These are phyloP conservation scores for Boletales sp. DNA, from an alignment of 768 basidiomycete genomes.

Conservation along the genomic window DNA sequence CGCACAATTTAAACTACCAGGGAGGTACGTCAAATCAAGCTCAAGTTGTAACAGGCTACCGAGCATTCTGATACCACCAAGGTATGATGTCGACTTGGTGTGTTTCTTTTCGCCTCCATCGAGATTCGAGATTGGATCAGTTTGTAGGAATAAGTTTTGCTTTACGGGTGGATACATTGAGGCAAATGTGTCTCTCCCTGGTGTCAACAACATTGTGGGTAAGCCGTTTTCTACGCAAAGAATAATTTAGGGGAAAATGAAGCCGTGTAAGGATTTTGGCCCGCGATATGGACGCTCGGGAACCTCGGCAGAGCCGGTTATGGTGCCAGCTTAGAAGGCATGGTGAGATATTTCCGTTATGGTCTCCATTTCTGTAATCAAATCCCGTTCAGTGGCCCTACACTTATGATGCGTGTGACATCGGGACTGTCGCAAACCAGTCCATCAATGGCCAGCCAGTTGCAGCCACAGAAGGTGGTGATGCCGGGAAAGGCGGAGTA, in stretches of 20 bases:
- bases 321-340: slow-evolving; percentile 58
- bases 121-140: slow-evolving; percentile 5
- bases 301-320: slow-evolving; percentile 64
- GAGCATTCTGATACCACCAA: slow-evolving; percentile 35
- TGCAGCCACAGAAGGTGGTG: slow-evolving; percentile 60
- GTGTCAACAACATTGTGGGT: slow-evolving; percentile 59
- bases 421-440: slow-evolving; percentile 83
- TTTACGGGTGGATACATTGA: slow-evolving; percentile 83
- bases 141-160: slow-evolving; percentile 81
- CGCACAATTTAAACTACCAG: slow-evolving; percentile 45
- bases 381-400: slow-evolving; percentile 54
- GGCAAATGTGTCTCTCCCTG: slow-evolving; percentile 59
- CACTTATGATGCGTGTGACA: slow-evolving; percentile 72
- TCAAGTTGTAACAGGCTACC: neutral
- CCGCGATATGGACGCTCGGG: slow-evolving; percentile 58
- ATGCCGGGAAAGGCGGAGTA: slow-evolving; percentile 36
- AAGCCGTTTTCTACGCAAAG: slow-evolving; percentile 2
- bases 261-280: slow-evolving; percentile 41
- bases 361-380: neutral
- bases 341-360: slow-evolving; percentile 29
- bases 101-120: slow-evolving; percentile 1
- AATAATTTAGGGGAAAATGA: slow-evolving; percentile 1
- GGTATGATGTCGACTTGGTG: slow-evolving; percentile 47
- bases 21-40: slow-evolving; percentile 29
- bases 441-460: slow-evolving; percentile 64